phyloP scores from a whole-genome alignment of 1,284 basidiomycete genomes.

The Ustilago bromivora region DNA sequence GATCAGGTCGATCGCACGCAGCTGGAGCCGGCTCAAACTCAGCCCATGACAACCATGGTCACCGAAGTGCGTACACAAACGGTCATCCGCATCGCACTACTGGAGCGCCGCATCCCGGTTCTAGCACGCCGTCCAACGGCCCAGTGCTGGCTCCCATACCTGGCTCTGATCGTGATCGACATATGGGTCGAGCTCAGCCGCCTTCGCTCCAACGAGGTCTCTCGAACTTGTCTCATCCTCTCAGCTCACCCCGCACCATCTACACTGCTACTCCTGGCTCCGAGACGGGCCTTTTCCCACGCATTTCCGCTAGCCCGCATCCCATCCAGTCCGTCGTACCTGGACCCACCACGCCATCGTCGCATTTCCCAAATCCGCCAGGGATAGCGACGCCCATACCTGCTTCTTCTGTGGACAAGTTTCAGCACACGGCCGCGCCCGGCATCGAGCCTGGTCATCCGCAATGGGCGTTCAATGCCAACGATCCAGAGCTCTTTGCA shows the following conservation, averaged over 20 bases:
- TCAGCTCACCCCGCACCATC: conserved; percentile 36
- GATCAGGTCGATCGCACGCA: background rate
- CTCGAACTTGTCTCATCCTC: conserved; percentile 20
- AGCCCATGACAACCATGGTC: background rate
- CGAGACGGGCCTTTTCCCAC: conserved; percentile 24
- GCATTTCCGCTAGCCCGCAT: conserved; percentile 25
- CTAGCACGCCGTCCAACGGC: background rate
- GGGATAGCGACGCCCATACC: background rate
- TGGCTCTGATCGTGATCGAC: conserved; percentile 11
- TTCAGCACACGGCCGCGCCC: conserved; percentile 24
- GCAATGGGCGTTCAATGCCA: conserved; percentile 40
- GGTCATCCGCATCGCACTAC: conserved; percentile 8
- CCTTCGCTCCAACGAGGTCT: conserved; percentile 21
- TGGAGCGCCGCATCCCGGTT: background rate
- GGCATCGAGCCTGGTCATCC: conserved; percentile 25
- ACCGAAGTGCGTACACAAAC: conserved; percentile 5
- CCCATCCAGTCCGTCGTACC: conserved; percentile 1
- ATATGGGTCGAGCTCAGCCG: conserved; percentile 10
- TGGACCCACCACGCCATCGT: conserved; percentile 22
- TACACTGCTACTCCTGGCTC: conserved; percentile 27
- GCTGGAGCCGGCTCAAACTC: background rate
- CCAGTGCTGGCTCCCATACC: conserved; percentile 1
- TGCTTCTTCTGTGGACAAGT: background rate
- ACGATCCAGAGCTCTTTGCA: conserved; percentile 42
- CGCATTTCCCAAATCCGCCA: conserved; percentile 25